Base-by-base conservation (phyloP, 352 stramenopile species). In the Pythium pectinolyticum region DNA sequence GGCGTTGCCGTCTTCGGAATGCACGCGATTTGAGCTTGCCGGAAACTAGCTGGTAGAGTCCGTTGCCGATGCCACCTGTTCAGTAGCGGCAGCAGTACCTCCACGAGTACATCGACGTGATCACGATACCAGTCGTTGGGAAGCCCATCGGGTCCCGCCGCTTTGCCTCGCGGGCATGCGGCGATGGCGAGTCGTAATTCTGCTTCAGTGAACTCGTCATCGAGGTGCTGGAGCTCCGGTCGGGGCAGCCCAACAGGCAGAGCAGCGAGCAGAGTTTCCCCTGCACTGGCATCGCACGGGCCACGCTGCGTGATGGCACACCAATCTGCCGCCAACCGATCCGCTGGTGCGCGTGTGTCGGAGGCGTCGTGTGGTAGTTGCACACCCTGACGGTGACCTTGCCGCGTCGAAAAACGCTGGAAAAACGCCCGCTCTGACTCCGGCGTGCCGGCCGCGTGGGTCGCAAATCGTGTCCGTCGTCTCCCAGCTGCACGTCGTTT, bases 101-200 rank as follows among this genome's bases (percentile, higher is more conserved):
- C 14, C 1, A 35, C 46, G 0, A 66, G 34, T 3, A 34, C 1
- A 10, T 57, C 51, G n/a, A 45, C 35, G 20, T 63, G 37, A 24
- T 68, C 43, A 5, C 35, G 31, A 28, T 68, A 68, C 52, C 52
- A 68, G 27, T 59, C 53, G 30, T 68, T 68, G 5, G 52, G 53
- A 7, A 62, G 14, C 0, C 53, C 52, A 37, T 68, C 61, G 0
- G 61, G 51, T 2, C 51, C 60, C 1, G 30, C 40, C 0, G 47
- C 49, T 34, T 67, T 67, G 9, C 27, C 10, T 14, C 50, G 14
- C 15, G 41, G 45, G 28, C 53, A 63, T 2, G 12, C 19, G 15
- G n/a, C 31, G 8, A 68, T 32, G 0, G 52, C 52, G 1, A 4
- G 0, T 1, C 34, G 43, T 0, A 68, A 45, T 32, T 68, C 61